phyloP scores from a whole-genome alignment of 805 yeast species.

The Vanderwaltozyma tropicalis region DNA sequence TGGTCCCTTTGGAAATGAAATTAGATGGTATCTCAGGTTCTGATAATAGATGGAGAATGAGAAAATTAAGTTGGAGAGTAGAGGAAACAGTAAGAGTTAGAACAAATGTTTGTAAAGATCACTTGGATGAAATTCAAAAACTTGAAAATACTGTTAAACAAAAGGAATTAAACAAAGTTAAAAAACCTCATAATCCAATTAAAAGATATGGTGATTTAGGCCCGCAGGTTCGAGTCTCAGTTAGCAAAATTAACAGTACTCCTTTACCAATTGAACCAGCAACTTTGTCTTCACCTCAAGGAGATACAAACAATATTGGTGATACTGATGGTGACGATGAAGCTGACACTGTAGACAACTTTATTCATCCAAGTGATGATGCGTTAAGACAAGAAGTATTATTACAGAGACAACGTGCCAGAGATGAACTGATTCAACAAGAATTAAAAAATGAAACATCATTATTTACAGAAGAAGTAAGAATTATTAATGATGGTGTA shows the following conservation, averaged over 20 bases:
- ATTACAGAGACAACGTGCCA: conserved; percentile 24
- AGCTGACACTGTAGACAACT: conserved; percentile 16
- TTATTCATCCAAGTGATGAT: conserved; percentile 30
- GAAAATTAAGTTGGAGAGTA: conserved; percentile 78
- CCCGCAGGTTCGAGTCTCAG: conserved; percentile 29
- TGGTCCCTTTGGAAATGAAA: conserved; percentile 72
- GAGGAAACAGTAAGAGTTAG: conserved; percentile 70
- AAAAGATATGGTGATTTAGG: conserved; percentile 33
- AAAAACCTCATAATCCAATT: conserved; percentile 15
- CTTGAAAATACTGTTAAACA: conserved; percentile 20
- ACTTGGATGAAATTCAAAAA: conserved; percentile 38
- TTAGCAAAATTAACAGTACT: conserved; percentile 15
- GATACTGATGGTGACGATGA: conserved; percentile 26
- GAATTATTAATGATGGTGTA: conserved; percentile 69
- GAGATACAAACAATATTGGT: conserved; percentile 1
- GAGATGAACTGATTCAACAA: conserved; percentile 25
- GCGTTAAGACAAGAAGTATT: conserved; percentile 26
- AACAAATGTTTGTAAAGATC: conserved; percentile 48
- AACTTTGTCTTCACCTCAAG: background rate
- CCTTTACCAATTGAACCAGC: background rate
- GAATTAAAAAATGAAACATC: conserved; percentile 29
- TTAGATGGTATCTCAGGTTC: conserved; percentile 57
- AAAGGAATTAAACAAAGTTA: conserved; percentile 33
- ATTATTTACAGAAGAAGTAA: conserved; percentile 59
- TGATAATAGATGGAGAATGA: conserved; percentile 79